phyloP scores from a whole-genome alignment of 176 grass and related monocot genomes.

The Oropetium thomaeum region DNA sequence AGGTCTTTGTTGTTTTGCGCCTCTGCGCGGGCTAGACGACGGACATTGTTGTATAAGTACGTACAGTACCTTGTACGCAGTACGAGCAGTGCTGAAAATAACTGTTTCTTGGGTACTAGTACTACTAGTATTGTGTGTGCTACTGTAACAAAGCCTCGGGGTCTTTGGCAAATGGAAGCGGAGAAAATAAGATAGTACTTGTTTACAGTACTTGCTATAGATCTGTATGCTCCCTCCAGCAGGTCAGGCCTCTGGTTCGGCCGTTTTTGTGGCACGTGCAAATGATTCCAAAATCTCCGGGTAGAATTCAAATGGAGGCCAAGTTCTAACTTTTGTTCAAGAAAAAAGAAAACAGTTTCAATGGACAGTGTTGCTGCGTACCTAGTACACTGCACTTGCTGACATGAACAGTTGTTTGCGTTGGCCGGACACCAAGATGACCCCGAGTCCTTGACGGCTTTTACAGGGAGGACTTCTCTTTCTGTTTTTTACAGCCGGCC shows the following conservation, averaged over 20 bases:
- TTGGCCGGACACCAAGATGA: neutral
- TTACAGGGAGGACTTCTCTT: no score
- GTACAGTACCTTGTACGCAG: neutral
- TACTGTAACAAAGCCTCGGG: neutral
- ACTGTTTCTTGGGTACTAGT: constrained; percentile 13
- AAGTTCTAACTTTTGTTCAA: neutral
- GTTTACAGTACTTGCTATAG: neutral
- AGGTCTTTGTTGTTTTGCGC: constrained; percentile 8
- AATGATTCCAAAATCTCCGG: constrained; percentile 35
- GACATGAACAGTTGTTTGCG: neutral
- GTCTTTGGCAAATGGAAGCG: neutral
- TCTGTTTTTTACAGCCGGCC: no score
- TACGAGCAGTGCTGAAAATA: neutral
- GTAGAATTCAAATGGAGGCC: constrained; percentile 35
- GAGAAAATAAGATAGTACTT: neutral
- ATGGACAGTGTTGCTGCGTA: neutral
- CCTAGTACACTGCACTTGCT: no score
- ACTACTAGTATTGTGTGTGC: neutral
- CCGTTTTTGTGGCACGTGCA: neutral
- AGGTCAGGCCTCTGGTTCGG: constrained; percentile 1
- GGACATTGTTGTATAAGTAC: neutral
- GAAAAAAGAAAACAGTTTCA: neutral
- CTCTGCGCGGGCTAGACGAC: neutral
- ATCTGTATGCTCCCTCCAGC: constrained; percentile 5
- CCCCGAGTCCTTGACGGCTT: neutral